Base-by-base conservation (phyloP, 257 asterid genomes). In the Nicotiana benthamiana region DNA sequence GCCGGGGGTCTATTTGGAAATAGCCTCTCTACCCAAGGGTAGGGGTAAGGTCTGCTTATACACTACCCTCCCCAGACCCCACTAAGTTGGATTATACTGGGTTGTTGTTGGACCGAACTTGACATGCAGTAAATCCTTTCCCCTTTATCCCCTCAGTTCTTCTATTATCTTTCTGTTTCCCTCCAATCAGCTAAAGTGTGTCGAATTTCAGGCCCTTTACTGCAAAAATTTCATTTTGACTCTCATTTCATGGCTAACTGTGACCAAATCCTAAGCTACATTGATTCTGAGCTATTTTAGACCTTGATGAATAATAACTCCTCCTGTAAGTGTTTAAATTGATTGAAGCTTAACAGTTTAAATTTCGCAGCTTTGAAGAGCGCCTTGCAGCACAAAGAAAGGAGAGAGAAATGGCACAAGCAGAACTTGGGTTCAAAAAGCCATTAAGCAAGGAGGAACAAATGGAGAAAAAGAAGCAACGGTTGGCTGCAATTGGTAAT, bases 401-500 rank as follows among this genome's bases (percentile, higher is more conserved):
- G 87, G 98, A 94, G 79, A 90, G 90, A 81, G 98, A 94, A 88
- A 75, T 87, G 90, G 95, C 89, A 57, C 65, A 84, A 61, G 77
- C 87, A 83, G 95, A 92, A 85, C 94, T 90, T 68, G 98, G 98
- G 85, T 94, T 94, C 81, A 94, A 94, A 88, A 88, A 89, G 89
- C 97, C 90, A 13, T 82, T 92, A 87, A 88, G 83, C 89, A 94
- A 88, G 87, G 98, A 92, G 80, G 98, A 94, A 88, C 87, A 81
- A 82, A 82, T 65, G 46, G 90, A 84, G 86, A 92, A 91, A 86
- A 94, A 91, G 90, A 92, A 92, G 89, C 97, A 94, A 81, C 96
- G 98, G 4, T 89, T 94, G 57, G 97, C 98, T 87, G 98, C 97
- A 84, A 94, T 94, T 79, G 98, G 98, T 94, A 92, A 82, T 63